phyloP scores from a whole-genome alignment of 108 stramenopile genomes.

The Stephanodiscus triporus region DNA sequence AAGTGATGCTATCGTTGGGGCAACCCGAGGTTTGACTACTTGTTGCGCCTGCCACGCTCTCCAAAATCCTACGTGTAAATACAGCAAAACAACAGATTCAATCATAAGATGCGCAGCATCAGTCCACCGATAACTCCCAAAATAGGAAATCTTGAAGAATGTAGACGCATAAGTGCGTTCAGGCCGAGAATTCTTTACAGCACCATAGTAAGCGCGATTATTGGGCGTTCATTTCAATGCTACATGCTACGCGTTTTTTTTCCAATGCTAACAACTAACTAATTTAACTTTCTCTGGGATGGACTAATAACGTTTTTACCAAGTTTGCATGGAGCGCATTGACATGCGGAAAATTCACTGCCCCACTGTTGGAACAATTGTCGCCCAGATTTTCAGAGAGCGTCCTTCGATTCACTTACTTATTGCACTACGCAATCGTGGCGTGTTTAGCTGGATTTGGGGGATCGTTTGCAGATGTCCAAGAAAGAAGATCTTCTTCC shows the following conservation, averaged over 20 bases:
- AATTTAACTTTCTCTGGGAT: background rate
- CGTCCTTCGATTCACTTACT: constrained; percentile 15
- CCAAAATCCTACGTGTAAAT: no score
- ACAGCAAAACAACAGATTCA: no score
- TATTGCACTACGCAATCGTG: constrained; percentile 28
- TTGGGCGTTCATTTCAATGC: no score
- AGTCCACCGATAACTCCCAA: background rate
- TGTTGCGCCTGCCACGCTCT: no score
- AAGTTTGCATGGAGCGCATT: constrained; percentile 31
- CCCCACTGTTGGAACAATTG: constrained; percentile 24
- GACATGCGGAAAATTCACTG: constrained; percentile 29
- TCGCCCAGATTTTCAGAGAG: constrained; percentile 34
- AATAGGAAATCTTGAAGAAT: constrained; percentile 10
- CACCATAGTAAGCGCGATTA: background rate
- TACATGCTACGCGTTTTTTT: no score
- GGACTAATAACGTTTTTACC: background rate
- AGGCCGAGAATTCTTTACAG: constrained; percentile 1
- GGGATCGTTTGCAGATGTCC: constrained; percentile 28
- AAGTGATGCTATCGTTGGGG: no score
- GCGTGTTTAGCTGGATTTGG: constrained; percentile 27
- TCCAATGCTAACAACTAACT: background rate
- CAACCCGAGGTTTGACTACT: no score
- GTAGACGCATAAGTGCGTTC: background rate
- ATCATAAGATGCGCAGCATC: background rate
- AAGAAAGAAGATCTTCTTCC: constrained; percentile 19